phyloP scores from a whole-genome alignment of 1,284 basidiomycete species.

The Ustilago nuda region DNA sequence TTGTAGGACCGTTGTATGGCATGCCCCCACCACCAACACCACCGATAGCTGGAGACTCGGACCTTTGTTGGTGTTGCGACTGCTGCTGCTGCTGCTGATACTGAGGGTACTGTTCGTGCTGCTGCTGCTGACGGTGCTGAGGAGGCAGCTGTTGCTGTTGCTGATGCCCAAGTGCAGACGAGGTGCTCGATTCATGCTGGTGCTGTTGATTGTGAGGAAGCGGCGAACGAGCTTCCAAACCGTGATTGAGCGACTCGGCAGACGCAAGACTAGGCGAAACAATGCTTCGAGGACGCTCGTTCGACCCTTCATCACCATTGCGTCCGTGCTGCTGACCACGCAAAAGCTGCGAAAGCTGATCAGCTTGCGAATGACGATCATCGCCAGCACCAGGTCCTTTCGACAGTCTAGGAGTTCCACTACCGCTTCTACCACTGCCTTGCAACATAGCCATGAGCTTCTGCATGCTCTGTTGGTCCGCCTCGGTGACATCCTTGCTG shows the following conservation, averaged over 20 bases:
- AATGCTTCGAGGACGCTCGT: constrained; percentile 31
- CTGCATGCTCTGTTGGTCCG: constrained; percentile 67
- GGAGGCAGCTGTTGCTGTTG: constrained; percentile 28
- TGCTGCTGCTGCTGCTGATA: constrained; percentile 34
- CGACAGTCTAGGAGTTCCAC: constrained; percentile 18
- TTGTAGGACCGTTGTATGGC: constrained; percentile 34
- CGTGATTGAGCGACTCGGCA: constrained; percentile 20
- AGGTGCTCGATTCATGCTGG: constrained; percentile 42
- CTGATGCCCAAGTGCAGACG: constrained; percentile 12
- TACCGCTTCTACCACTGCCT: constrained; percentile 38
- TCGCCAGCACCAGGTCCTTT: constrained; percentile 17
- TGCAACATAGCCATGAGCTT: constrained; percentile 68
- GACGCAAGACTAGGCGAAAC: constrained; percentile 31
- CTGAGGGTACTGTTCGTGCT: constrained; percentile 17
- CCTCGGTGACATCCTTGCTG: constrained; percentile 52
- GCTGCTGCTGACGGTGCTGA: constrained; percentile 20
- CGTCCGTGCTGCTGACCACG: constrained; percentile 32
- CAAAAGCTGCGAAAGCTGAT: constrained; percentile 36
- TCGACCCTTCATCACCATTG: constrained; percentile 21
- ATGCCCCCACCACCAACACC: constrained; percentile 14
- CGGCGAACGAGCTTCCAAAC: constrained; percentile 40
- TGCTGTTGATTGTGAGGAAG: constrained; percentile 44
- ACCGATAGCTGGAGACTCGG: constrained; percentile 35
- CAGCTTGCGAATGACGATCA: constrained; percentile 11
- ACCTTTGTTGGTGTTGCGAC: constrained; percentile 34